Evolutionary conservation across 2,329 filamentous ascomycete species (phyloP), one percentile per base, ranked within the genome.

Genomic region (Botryosphaeria dothidea): DNA sequence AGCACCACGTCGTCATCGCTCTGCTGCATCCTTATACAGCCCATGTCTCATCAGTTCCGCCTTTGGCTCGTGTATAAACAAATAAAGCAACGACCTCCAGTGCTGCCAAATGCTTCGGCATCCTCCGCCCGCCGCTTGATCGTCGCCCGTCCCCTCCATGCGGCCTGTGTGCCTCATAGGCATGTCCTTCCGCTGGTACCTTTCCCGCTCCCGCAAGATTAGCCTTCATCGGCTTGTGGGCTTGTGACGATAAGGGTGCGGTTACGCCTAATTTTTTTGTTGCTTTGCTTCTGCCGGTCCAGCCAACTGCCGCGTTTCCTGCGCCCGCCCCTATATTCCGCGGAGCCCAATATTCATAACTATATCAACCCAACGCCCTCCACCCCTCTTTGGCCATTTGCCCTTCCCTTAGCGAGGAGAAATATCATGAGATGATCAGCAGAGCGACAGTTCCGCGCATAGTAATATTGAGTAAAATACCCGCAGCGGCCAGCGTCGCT

Each of bases 181-280:
- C 21, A 1, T 17, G 21, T 34, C 34, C 31, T 15, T 29, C 17
- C 54, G 23, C 38, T 58, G 54, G 54, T 58, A 58, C 54, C 25
- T 43, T 31, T 60, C 56, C 56, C 56, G 56, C 56, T 60, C 56
- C 56, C 56, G 56, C 56, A 60, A 60, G n/a, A 60, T 60, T 60
- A 45, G 54, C 21, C n/a, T 31, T 36, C 2, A 5, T 23, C 43
- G 43, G 43, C 43, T 21, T 46, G 43, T 46, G 43, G 43, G 43
- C 43, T 46, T 9, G n/a, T 17, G n/a, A n/a, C 38, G 38, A 43
- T 15, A 15, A 15, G 7, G 38, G n/a, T 46, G 43, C 43, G n/a
- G 25, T 9, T 31, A 51, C 34, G 51, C 31, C 38, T 56, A n/a
- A 23, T 21, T 23, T 41, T 41, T 34, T 41, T 11, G 4, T 41